Percentiles rank a stretch among this genome's conserved stretches.
Evolutionary conservation across 225 moss, liverwort and hornwort species (phyloP).

Genomic region (Takakia lepidozioides): DNA sequence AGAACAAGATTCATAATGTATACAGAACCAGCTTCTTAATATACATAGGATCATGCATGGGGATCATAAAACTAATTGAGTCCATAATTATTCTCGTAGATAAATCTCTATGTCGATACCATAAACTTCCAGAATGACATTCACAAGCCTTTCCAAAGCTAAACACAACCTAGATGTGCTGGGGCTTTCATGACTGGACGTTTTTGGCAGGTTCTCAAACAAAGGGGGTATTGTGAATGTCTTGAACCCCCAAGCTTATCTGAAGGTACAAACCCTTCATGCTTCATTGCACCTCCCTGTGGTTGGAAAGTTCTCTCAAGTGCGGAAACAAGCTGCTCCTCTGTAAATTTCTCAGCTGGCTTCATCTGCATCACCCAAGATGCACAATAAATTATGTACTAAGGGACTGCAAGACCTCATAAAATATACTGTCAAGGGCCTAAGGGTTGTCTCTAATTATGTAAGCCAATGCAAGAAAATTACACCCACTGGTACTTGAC

Average conservation of each 20-base stretch:
- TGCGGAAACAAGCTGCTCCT: conserved; percentile 37
- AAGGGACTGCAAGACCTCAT: background rate
- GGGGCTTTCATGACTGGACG: too few species aligned
- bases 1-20: too few species aligned
- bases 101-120: too few species aligned
- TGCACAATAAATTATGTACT: background rate
- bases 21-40: too few species aligned
- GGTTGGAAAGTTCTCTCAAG: conserved; percentile 36
- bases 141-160: too few species aligned
- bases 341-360: conserved; percentile 30
- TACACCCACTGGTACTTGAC: background rate
- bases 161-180: too few species aligned
- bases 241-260: conserved; percentile 23
- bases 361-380: conserved; percentile 26
- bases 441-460: background rate
- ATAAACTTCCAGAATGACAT: too few species aligned
- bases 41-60: too few species aligned
- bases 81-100: too few species aligned
- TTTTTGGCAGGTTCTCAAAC: too few species aligned
- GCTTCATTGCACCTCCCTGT: conserved; percentile 10
- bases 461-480: background rate
- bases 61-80: too few species aligned
- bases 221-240: conserved; percentile 21
- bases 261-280: conserved; percentile 13
- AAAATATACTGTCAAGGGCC: background rate